Percentiles rank a stretch among this genome's conserved stretches.
Evolutionary conservation across 192 early-diverging fungal genomes (phyloP).

Genomic region (Fimicolochytrium jonesii): DNA sequence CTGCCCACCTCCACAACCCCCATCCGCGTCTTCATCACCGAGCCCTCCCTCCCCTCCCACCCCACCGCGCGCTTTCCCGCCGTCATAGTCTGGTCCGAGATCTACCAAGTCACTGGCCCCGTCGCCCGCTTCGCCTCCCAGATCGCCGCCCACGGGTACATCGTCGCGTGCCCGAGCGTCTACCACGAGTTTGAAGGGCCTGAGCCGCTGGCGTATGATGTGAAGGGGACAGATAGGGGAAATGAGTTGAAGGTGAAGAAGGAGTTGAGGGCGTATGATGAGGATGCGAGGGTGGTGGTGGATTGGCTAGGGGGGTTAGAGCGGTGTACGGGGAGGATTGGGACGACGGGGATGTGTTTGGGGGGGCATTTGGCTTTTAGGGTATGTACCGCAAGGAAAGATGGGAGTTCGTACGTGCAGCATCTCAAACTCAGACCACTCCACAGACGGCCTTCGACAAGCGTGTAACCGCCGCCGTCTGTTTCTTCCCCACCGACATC

Average conservation of each 20-base stretch:
- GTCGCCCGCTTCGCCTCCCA: conserved; percentile 3
- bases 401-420: too few species aligned
- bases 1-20: not conserved
- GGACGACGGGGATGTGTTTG: conserved; percentile 25
- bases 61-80: not conserved
- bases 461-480: conserved; percentile 49
- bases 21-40: not conserved
- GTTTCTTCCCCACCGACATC: conserved; percentile 66
- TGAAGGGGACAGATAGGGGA: conserved; percentile 6
- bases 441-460: conserved; percentile 51
- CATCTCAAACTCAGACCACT: too few species aligned
- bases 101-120: conserved; percentile 10
- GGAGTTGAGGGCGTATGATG: conserved; percentile 1
- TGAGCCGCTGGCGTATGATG: conserved; percentile 1
- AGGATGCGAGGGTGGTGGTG: not conserved
- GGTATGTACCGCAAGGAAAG: too few species aligned
- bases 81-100: not conserved
- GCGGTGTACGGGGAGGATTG: conserved; percentile 1
- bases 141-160: conserved; percentile 6
- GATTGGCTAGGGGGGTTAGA: not conserved
- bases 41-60: not conserved
- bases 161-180: not conserved
- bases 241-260: conserved; percentile 5
- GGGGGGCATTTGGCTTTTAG: conserved; percentile 58
- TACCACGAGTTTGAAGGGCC: conserved; percentile 18